These are phyloP conservation scores for Jaenimonas drosophilae DNA, from an alignment of 208 protist genomes.

Conservation along the genomic window DNA sequence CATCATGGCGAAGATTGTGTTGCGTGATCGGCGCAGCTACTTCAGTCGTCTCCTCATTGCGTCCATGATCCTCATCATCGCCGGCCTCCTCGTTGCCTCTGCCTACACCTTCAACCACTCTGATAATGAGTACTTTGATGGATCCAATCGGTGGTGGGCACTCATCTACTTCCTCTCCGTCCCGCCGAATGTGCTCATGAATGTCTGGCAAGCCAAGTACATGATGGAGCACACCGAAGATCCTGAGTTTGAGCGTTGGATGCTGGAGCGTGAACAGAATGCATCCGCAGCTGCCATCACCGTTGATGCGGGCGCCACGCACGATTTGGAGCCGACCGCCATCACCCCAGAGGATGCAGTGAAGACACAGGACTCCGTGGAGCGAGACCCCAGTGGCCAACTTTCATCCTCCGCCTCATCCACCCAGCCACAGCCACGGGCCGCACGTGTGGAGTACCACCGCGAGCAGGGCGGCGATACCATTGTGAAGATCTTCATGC, in stretches of 20 bases:
- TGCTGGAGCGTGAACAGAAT: not conserved
- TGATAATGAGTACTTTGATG: slow-evolving; percentile 4
- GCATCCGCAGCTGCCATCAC: slow-evolving; percentile 3
- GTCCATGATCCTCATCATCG: slow-evolving; percentile 15
- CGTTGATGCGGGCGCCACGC: slow-evolving; percentile 10
- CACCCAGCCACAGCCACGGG: too few species aligned
- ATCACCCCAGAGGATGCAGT: slow-evolving; percentile 10
- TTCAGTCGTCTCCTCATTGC: slow-evolving; percentile 9
- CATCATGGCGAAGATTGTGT: slow-evolving; percentile 13
- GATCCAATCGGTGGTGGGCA: slow-evolving; percentile 24
- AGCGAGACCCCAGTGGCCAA: slow-evolving; percentile 9
- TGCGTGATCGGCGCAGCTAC: slow-evolving; percentile 13
- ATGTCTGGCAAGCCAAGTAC: slow-evolving; percentile 64
- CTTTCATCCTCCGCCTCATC: slow-evolving; percentile 7
- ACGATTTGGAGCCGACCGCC: slow-evolving; percentile 7
- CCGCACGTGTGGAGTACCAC: slow-evolving; percentile 5
- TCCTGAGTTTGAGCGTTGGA: slow-evolving; percentile 8
- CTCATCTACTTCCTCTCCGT: slow-evolving; percentile 69
- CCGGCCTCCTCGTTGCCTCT: slow-evolving; percentile 15
- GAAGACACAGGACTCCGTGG: slow-evolving; percentile 13
- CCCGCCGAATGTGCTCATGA: slow-evolving; percentile 50
- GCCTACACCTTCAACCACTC: slow-evolving; percentile 7
- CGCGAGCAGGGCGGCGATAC: slow-evolving; percentile 58
- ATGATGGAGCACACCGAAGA: slow-evolving; percentile 56
- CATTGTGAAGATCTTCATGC: slow-evolving; percentile 76